These are phyloP conservation scores for Pichia sp. DNA, from an alignment of 1,139 yeast genomes.

Conservation along the genomic window DNA sequence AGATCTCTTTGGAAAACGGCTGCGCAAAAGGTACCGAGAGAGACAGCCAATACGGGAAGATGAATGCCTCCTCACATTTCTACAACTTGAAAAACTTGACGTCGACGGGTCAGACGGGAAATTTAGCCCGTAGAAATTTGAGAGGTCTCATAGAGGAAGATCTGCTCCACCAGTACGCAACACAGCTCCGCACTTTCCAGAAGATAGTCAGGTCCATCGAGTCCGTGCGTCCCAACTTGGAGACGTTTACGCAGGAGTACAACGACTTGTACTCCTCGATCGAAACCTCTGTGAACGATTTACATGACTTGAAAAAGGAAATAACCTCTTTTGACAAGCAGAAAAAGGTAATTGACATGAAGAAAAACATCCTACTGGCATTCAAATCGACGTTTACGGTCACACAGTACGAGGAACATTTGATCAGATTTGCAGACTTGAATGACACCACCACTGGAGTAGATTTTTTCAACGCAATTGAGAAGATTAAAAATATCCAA, in stretches of 20 bases:
- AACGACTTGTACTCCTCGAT: constrained; percentile 35
- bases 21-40: not conserved
- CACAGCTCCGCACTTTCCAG: constrained; percentile 57
- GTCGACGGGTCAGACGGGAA: constrained; percentile 54
- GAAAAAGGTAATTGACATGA: constrained; percentile 43
- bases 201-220: constrained; percentile 50
- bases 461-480: constrained; percentile 60
- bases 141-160: constrained; percentile 72
- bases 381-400: constrained; percentile 67
- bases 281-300: constrained; percentile 31
- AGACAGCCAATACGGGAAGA: not conserved
- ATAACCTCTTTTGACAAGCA: constrained; percentile 42
- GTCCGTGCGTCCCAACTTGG: constrained; percentile 40
- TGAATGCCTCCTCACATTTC: not conserved
- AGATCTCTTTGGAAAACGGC: constrained; percentile 6
- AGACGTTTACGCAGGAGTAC: constrained; percentile 43
- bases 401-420: constrained; percentile 66
- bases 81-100: constrained; percentile 35
- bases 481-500: constrained; percentile 61
- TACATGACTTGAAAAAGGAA: constrained; percentile 30
- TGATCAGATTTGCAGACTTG: constrained; percentile 32
- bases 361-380: constrained; percentile 52
- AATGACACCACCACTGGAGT: constrained; percentile 43
- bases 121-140: constrained; percentile 54
- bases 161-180: constrained; percentile 56